These are phyloP conservation scores for Vigna unguiculata DNA, from an alignment of 306 rosid genomes.

Conservation along the genomic window DNA sequence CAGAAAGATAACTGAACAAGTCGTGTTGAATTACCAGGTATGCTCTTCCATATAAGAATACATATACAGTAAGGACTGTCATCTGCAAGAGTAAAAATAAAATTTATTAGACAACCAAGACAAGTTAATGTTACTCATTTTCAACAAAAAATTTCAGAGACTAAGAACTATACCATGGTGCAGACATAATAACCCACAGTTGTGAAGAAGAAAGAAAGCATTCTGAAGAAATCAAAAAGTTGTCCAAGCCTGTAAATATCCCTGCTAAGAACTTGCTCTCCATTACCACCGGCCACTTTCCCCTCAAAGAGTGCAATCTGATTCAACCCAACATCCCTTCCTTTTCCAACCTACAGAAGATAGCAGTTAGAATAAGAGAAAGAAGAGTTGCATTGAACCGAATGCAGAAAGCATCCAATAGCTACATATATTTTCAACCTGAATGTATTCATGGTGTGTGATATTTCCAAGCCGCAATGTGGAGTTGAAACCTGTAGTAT, in stretches of 20 bases:
- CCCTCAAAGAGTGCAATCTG: slow-evolving; percentile 99
- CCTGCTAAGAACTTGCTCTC: slow-evolving; percentile 98
- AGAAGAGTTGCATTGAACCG: slow-evolving; percentile 18
- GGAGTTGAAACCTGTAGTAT: slow-evolving; percentile 88
- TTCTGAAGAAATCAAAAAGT: slow-evolving; percentile 94
- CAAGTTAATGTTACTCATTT: slow-evolving; percentile 26
- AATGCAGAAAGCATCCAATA: slow-evolving; percentile 37
- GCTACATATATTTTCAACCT: slow-evolving; percentile 59
- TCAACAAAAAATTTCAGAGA: not conserved
- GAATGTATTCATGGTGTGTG: slow-evolving; percentile 96
- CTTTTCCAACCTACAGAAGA: slow-evolving; percentile 91
- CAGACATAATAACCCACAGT: slow-evolving; percentile 96
- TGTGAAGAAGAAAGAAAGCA: slow-evolving; percentile 94
- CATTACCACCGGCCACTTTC: slow-evolving; percentile 99
- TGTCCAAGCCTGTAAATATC: slow-evolving; percentile 93
- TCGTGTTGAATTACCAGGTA: slow-evolving; percentile 74
- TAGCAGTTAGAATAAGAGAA: slow-evolving; percentile 41
- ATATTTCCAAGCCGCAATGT: slow-evolving; percentile 94
- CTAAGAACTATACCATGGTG: slow-evolving; percentile 71
- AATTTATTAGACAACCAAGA: slow-evolving; percentile 31
- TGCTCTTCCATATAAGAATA: slow-evolving; percentile 90
- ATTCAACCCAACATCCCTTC: slow-evolving; percentile 98
- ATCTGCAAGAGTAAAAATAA: slow-evolving; percentile 65
- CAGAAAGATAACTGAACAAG: slow-evolving; percentile 22
- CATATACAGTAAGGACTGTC: slow-evolving; percentile 92